Percentiles rank a stretch among this genome's conserved stretches.
These are phyloP conservation scores for Fusarium avenaceum DNA, from an alignment of 2,329 filamentous ascomycete genomes.

Conservation along the genomic window DNA sequence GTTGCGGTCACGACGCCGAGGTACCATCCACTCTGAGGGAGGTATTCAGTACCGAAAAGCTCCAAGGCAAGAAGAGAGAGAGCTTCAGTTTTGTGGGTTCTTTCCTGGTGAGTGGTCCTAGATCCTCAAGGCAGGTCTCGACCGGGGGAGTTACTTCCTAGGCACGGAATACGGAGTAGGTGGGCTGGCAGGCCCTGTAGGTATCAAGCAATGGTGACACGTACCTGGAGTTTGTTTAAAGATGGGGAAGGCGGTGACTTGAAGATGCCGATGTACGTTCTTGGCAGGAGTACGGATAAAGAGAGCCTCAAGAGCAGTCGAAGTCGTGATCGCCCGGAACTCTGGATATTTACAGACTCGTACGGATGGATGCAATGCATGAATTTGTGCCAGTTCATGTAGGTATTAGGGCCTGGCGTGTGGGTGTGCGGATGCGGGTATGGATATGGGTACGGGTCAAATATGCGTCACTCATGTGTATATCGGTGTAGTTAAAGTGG, in stretches of 20 bases:
- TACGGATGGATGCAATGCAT: conserved; percentile 9
- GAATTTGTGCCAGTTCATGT: conserved; percentile 49
- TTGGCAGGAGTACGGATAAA: conserved; percentile 13
- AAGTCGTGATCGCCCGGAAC: no score
- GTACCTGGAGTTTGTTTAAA: conserved; percentile 33
- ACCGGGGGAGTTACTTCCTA: conserved; percentile 29
- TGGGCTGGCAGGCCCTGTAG: not conserved
- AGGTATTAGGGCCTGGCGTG: conserved; percentile 49
- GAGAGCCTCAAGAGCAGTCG: not conserved
- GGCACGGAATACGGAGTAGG: not conserved
- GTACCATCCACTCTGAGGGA: conserved; percentile 17
- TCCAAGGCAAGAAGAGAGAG: conserved; percentile 9
- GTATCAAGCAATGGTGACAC: conserved; percentile 17
- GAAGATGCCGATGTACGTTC: conserved; percentile 7
- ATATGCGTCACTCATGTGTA: conserved; percentile 42
- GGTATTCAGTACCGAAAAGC: conserved; percentile 34
- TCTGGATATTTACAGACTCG: conserved; percentile 11
- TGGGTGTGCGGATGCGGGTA: conserved; percentile 47
- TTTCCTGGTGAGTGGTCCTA: conserved; percentile 26
- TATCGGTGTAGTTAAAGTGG: conserved; percentile 43
- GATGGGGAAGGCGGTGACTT: conserved; percentile 27
- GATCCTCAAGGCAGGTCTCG: conserved; percentile 36
- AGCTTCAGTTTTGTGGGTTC: conserved; percentile 42
- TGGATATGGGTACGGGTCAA: conserved; percentile 18
- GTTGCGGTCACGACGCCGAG: conserved; percentile 3